Evolutionary conservation across 2,329 filamentous ascomycete species (phyloP), one percentile per base, ranked within the genome.

Genomic region (Xylariales sp.): DNA sequence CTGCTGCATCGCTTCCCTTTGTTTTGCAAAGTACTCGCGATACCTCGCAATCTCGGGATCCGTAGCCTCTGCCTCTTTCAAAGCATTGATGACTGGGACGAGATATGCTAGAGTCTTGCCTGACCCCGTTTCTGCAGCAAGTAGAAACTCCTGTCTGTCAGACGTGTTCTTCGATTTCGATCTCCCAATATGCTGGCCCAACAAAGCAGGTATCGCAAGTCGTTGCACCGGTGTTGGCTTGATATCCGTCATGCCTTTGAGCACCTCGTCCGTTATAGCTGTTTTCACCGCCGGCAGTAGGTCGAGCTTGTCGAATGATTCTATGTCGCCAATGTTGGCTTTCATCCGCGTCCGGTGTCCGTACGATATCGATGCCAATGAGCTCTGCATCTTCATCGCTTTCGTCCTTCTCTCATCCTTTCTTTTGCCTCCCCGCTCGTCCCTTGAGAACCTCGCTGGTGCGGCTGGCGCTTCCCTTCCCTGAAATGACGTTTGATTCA

Each of bases 41-140:
- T 81, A 80, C 2, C 76, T 71, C 42, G 78, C 73, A 12, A 80
- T 69, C 1, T 74, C 73, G 1, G 62, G 60, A 48, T 89, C 84
- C 10, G 68, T 61, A 1, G 71, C 70, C 57, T 91, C 87, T 5
- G 80, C 81, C 24, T 78, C 69, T 66, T 98, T 98, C 54, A 98
- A 64, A 7, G 87, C 86, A 63, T 98, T 82, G 39, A 98, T 72
- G 12, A 84, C 76, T 0, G 93, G 94, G 4, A 96, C 65, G 4
- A 97, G 70, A 58, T 98, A 98, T 7, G 93, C 88, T 47, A 98
- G 70, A 1, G 93, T 98, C 70, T 98, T 98, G 46, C 93, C 93
- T 1, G 93, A 97, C 10, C 93, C 93, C 0, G 93, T 98, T 70
- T 98, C 93, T 9, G 93, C 93, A 4, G 93, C 93, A 37, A 98